Evolutionary conservation across 139 green algal genomes (phyloP).

Genomic region (Chlorella sp.): DNA sequence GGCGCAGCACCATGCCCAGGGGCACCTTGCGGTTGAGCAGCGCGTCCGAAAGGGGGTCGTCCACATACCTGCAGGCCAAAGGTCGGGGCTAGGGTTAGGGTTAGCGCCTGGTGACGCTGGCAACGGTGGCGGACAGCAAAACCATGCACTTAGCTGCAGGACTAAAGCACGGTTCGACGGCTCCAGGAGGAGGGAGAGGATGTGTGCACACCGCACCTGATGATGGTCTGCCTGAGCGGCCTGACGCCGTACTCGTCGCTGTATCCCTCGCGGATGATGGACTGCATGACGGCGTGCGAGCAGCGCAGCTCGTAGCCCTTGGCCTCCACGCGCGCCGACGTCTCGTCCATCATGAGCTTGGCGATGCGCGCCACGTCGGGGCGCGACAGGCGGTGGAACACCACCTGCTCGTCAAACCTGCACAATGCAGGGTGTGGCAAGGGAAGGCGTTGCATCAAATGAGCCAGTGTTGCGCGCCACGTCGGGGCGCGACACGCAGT

Average conservation of each 20-base stretch:
- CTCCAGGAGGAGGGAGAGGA: not conserved
- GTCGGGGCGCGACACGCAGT: conserved; percentile 46
- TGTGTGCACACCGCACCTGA: conserved; percentile 35
- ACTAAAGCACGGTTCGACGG: not conserved
- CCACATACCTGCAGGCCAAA: conserved; percentile 14
- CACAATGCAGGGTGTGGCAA: no score
- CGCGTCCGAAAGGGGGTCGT: conserved; percentile 58
- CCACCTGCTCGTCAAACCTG: conserved; percentile 54
- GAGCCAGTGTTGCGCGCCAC: no score
- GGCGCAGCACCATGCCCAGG: conserved; percentile 12
- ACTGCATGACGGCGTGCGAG: conserved; percentile 37
- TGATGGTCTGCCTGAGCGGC: conserved; percentile 67
- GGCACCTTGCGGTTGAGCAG: conserved; percentile 44
- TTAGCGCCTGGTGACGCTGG: not conserved
- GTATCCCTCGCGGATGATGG: conserved; percentile 62
- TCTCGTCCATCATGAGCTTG: conserved; percentile 58
- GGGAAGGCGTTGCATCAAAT: no score
- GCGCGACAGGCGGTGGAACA: conserved; percentile 68
- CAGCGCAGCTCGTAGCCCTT: conserved; percentile 37
- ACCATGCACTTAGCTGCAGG: not conserved
- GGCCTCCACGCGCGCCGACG: conserved; percentile 25
- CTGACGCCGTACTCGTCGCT: conserved; percentile 61
- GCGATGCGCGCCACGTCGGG: conserved; percentile 60
- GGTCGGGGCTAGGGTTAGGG: no score
- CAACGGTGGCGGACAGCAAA: not conserved